A percentile compares a stretch with the other conserved stretches of the same genome.
Conservation (phyloP, 371 early-diverging fungal species). For the Blakeslea trispora region DNA sequence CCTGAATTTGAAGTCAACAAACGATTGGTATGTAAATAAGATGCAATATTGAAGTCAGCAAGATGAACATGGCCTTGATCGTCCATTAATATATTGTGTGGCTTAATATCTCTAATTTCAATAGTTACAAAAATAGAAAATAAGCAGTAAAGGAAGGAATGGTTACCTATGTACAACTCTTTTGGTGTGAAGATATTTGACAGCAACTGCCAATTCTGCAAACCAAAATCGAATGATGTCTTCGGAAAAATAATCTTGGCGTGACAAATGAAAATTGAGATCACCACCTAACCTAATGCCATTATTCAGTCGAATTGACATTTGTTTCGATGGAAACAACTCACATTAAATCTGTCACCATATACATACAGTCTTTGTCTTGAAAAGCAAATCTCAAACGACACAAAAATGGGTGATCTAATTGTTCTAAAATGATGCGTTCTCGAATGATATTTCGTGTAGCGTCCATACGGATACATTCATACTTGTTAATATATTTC, state of each 20-base stretch:
- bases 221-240: slow-evolving; percentile 75
- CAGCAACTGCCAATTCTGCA: slow-evolving; percentile 74
- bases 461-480: slow-evolving; percentile 78
- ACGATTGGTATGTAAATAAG: slow-evolving; percentile 56
- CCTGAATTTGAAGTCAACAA: slow-evolving; percentile 77
- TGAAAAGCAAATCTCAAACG: slow-evolving; percentile 85
- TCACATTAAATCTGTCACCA: slow-evolving; percentile 87
- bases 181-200: slow-evolving; percentile 78
- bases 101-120: slow-evolving; percentile 70
- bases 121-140: neutral
- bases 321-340: too few relatives aligned
- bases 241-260: slow-evolving; percentile 66
- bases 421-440: slow-evolving; percentile 74
- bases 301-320: neutral
- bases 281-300: slow-evolving; percentile 78
- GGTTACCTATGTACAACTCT: slow-evolving; percentile 75
- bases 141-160: neutral
- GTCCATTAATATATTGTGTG: slow-evolving; percentile 85
- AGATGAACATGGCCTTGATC: slow-evolving; percentile 75
- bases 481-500: slow-evolving; percentile 82
- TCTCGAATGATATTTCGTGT: slow-evolving; percentile 80
- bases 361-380: slow-evolving; percentile 81
- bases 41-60: slow-evolving; percentile 85
- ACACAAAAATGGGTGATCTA: slow-evolving; percentile 79
- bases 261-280: slow-evolving; percentile 75